Conservation (phyloP, 805 yeast species). For the Lachancea dasiensis region DNA sequence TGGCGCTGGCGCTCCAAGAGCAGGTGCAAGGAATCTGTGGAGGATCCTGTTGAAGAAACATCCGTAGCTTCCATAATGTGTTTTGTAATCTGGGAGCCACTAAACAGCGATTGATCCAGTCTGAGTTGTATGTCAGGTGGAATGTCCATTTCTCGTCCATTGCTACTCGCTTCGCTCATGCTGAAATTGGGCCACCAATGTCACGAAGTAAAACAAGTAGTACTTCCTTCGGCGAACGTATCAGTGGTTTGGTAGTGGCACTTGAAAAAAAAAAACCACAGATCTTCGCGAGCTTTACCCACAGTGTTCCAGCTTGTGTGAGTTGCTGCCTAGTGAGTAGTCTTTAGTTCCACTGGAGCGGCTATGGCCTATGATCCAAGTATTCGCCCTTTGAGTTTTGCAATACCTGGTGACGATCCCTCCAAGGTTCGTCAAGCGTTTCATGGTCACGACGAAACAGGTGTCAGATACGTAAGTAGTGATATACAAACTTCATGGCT, state of each 20-base stretch:
- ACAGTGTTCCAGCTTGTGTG: too few species aligned
- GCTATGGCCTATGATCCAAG: too few species aligned
- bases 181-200: neutral
- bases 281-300: too few species aligned
- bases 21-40: conserved; percentile 35
- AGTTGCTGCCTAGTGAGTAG: too few species aligned
- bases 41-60: conserved; percentile 24
- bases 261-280: too few species aligned
- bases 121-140: conserved; percentile 24
- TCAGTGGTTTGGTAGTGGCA: too few species aligned
- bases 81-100: conserved; percentile 4
- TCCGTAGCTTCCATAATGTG: conserved; percentile 5
- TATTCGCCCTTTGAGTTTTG: too few species aligned
- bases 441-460: neutral
- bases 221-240: too few species aligned
- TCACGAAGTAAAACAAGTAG: too few species aligned
- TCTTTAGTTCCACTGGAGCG: too few species aligned
- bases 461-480: conserved; percentile 2
- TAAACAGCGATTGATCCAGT: conserved; percentile 11
- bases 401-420: neutral
- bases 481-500: neutral
- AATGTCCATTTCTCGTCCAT: conserved; percentile 23
- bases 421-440: conserved; percentile 1
- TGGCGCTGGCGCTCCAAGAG: conserved; percentile 37
- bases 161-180: conserved; percentile 5